Evolutionary conservation across 345 rosid species (phyloP), one percentile per base, ranked within the genome.

Genomic region (Ailanthus altissimus): DNA sequence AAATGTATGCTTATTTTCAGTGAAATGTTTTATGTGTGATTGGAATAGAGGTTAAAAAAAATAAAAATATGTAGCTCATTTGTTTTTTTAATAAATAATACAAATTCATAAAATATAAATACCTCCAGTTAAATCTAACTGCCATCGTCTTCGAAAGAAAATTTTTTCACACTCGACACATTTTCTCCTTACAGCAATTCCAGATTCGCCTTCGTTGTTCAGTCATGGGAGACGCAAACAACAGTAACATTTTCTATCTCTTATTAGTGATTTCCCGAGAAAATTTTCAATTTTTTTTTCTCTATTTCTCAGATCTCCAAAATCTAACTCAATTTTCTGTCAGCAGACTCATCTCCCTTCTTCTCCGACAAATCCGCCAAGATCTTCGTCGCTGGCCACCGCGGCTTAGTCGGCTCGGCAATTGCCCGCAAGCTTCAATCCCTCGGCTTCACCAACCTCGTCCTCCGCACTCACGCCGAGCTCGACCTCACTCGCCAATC

Each of bases 311-410:
- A 9, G 5, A 47, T 75, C 21, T 54, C 43, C 20, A 13, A 10
- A 26, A 11, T 63, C 6, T n/a, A 10, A 6, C 62, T 28, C 11
- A 15, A 21, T 40, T 10, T 6, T n/a, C 40, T 59, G 53, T 18
- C 26, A 20, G 81, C 72, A 73, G 77, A 59, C 16, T 2, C 69
- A 26, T 84, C 74, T 58, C 82, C 90, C 72, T 90, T 89, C 80
- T 78, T 92, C 83, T 72, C 91, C 11, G 85, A 88, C 16, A 92
- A 86, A 82, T 87, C 94, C 3, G 90, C 92, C 49, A 96, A 92
- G 89, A 84, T 92, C 81, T 96, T 96, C 73, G 97, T 96, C 20
- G 98, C 99, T 15, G 99, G 99, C 64, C 97, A 96, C 85, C 84
- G 97, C 1, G 99, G 99, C 23, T 89, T 96, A 3, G 98, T 92